Evolutionary conservation across 345 rosid genomes (phyloP), one percentile per base, ranked within the genome.

Genomic region (Salix exigua): DNA sequence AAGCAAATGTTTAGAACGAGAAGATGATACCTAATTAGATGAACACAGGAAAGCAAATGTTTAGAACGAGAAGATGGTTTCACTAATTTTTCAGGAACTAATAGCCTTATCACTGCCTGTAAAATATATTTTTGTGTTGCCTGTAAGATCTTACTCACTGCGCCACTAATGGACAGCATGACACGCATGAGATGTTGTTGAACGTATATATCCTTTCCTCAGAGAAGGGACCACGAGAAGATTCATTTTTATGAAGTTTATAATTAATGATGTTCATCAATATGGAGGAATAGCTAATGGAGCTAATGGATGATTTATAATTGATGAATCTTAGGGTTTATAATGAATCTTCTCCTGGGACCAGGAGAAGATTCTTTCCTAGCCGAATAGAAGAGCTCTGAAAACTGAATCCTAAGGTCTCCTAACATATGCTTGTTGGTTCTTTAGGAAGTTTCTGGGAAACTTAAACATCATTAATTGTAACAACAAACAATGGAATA

Each of bases 11-110:
- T 23, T 58, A n/a, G 35, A 38, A 14, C 25, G 5, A 72, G 14
- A 26, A 16, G 11, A 67, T 2, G n/a, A n/a, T 33, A 88, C 91
- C 99, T 96, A 58, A 61, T 26, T 62, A 58, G n/a, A n/a, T 58
- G 62, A 58, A 4, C n/a, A 58, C 1, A 58, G 62, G 11, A 58
- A 58, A 58, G 14, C 58, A 51, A 16, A 2, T 51, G 58, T n/a
- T 23, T 58, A n/a, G 35, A 38, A 14, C 25, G 5, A 72, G 14
- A 26, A 16, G 11, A 67, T 2, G n/a, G 11, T 35, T 7, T 37
- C 71, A 67, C 48, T 1, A n/a, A 2, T 1, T 68, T 68, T 13
- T 40, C 13, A 5, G 42, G 64, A 71, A 48, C 33, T 46, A 30
- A 46, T 25, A 26, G 28, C 12, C 8, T 28, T 3, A 18, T 21